A percentile compares a stretch with the other conserved stretches of the same genome.
Conservation (phyloP, 1,139 yeast genomes). For the Blastobotrys niveus region DNA sequence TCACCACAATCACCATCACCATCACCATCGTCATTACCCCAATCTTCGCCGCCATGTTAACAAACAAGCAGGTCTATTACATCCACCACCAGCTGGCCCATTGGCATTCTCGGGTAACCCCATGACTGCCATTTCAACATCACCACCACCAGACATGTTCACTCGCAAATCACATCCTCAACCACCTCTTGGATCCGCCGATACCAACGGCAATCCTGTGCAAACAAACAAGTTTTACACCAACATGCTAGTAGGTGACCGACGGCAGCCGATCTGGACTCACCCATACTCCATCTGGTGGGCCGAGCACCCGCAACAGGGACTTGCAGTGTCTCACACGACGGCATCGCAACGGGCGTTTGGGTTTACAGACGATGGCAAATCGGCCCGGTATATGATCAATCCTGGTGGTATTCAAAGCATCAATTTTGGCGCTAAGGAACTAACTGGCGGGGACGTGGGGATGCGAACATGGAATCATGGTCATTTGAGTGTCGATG, state of each 20-base stretch:
- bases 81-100: not conserved
- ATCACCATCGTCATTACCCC: not conserved
- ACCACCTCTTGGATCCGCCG: slow-evolving; percentile 32
- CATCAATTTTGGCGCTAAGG: slow-evolving; percentile 31
- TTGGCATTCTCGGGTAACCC: slow-evolving; percentile 6
- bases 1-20: slow-evolving; percentile 1
- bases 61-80: not conserved
- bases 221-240: slow-evolving; percentile 83
- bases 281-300: slow-evolving; percentile 80
- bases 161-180: slow-evolving; percentile 42
- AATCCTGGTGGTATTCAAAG: slow-evolving; percentile 38
- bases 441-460: slow-evolving; percentile 24
- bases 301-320: slow-evolving; percentile 27
- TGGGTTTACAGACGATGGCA: slow-evolving; percentile 11
- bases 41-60: not conserved
- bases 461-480: slow-evolving; percentile 23
- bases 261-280: slow-evolving; percentile 63
- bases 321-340: slow-evolving; percentile 10
- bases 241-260: slow-evolving; percentile 62
- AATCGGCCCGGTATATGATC: slow-evolving; percentile 33
- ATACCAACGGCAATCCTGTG: slow-evolving; percentile 22
- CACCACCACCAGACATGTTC: slow-evolving; percentile 34
- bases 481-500: slow-evolving; percentile 41
- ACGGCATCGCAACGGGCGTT: slow-evolving; percentile 37
- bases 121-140: slow-evolving; percentile 4